Evolutionary conservation across 176 grass and related monocot species (phyloP).

Genomic region (Ampelocalamus luodianensis): DNA sequence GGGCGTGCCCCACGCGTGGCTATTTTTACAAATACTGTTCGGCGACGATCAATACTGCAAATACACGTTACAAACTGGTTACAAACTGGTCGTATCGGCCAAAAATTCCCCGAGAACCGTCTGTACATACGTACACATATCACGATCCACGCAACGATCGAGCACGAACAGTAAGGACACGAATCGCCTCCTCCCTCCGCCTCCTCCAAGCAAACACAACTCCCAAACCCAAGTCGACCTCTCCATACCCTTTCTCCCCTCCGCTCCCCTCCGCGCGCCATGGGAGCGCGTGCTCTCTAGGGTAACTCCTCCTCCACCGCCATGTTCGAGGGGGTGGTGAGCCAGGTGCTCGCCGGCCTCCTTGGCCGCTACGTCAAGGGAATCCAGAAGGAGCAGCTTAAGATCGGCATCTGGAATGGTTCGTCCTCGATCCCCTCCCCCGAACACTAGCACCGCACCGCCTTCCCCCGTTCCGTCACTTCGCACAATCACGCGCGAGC

Average conservation of each 20-base stretch:
- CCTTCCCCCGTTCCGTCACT: background rate
- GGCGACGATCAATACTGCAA: too few relatives aligned
- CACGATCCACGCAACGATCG: background rate
- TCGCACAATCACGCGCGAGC: slow-evolving; percentile 22
- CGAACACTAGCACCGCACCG: background rate
- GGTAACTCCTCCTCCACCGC: background rate
- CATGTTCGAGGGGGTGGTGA: slow-evolving; percentile 99
- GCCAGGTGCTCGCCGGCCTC: slow-evolving; percentile 86
- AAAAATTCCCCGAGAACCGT: background rate
- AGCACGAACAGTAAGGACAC: background rate
- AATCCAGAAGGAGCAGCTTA: slow-evolving; percentile 98
- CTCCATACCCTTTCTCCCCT: background rate
- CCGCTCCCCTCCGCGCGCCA: slow-evolving; percentile 27
- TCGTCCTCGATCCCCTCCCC: slow-evolving; percentile 36
- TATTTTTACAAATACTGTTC: too few relatives aligned
- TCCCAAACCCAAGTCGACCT: background rate
- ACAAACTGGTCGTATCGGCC: too few relatives aligned
- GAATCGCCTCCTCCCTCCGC: slow-evolving; percentile 42
- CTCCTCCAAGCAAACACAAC: slow-evolving; percentile 54
- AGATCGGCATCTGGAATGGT: slow-evolving; percentile 97
- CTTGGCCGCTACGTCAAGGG: slow-evolving; percentile 92
- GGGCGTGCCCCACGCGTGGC: too few relatives aligned
- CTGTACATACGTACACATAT: background rate
- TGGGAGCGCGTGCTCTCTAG: slow-evolving; percentile 49
- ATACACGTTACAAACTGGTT: too few relatives aligned